These are phyloP conservation scores for Amanita muscaria DNA, from an alignment of 768 basidiomycete species.

Conservation along the genomic window DNA sequence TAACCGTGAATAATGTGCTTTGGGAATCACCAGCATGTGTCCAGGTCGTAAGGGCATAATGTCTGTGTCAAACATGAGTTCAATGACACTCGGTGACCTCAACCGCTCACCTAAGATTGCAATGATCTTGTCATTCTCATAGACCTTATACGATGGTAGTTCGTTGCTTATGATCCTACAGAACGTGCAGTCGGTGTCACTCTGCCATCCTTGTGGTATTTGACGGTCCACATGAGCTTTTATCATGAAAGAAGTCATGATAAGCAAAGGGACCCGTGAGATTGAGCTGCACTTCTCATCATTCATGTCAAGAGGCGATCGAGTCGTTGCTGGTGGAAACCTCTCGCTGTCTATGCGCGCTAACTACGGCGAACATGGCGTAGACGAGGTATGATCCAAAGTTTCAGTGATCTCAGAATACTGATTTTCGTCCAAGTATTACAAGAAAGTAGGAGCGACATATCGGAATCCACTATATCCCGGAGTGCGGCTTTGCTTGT, in stretches of 20 bases:
- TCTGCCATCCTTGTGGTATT: slow-evolving; percentile 39
- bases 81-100: too few relatives aligned
- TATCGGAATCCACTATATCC: slow-evolving; percentile 72
- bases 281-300: slow-evolving; percentile 25
- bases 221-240: slow-evolving; percentile 45
- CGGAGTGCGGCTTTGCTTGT: slow-evolving; percentile 48
- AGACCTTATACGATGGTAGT: slow-evolving; percentile 39
- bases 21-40: slow-evolving; percentile 66
- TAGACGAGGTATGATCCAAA: slow-evolving; percentile 39
- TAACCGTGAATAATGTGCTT: slow-evolving; percentile 48
- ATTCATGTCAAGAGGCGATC: slow-evolving; percentile 29
- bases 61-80: slow-evolving; percentile 36
- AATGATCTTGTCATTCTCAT: slow-evolving; percentile 54
- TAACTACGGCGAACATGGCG: slow-evolving; percentile 38
- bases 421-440: slow-evolving; percentile 35
- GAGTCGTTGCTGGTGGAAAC: slow-evolving; percentile 23
- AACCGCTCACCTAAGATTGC: slow-evolving; percentile 56
- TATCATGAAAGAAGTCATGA: slow-evolving; percentile 72
- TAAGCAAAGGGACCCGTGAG: too few relatives aligned
- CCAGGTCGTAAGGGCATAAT: slow-evolving; percentile 60
- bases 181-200: slow-evolving; percentile 46
- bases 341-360: slow-evolving; percentile 30
- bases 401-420: neutral
- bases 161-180: slow-evolving; percentile 54
- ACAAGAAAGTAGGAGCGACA: slow-evolving; percentile 52